Evolutionary conservation across 108 stramenopile species (phyloP).

Genomic region (Cyclotella choctawhatcheeana): DNA sequence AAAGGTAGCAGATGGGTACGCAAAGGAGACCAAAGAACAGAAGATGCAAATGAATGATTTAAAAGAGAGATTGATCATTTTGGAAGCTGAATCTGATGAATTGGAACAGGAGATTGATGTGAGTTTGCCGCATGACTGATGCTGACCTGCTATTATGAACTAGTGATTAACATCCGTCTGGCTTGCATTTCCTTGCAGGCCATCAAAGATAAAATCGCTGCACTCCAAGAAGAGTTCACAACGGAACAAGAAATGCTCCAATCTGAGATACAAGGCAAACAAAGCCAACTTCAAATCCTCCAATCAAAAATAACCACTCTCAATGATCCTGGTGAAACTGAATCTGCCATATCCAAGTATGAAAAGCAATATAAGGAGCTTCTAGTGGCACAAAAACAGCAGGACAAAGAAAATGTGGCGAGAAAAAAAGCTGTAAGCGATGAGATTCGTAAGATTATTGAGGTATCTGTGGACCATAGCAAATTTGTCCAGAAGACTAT

Average conservation of each 20-base stretch:
- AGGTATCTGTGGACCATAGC: constrained; percentile 63
- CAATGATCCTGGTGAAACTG: constrained; percentile 76
- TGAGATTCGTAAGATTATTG: constrained; percentile 67
- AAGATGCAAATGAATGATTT: constrained; percentile 55
- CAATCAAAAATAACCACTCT: constrained; percentile 70
- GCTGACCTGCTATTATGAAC: neutral
- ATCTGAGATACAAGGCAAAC: constrained; percentile 62
- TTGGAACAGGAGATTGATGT: constrained; percentile 53
- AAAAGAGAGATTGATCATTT: constrained; percentile 60
- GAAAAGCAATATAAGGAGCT: constrained; percentile 67
- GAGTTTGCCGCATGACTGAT: neutral
- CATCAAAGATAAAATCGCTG: constrained; percentile 56
- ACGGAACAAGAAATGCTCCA: constrained; percentile 61
- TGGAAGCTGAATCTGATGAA: constrained; percentile 54
- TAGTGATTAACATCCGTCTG: neutral
- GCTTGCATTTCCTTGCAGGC: constrained; percentile 30
- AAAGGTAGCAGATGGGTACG: constrained; percentile 40
- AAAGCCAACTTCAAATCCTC: constrained; percentile 65
- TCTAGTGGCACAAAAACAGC: constrained; percentile 49
- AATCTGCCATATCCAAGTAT: constrained; percentile 66
- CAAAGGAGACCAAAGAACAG: constrained; percentile 25
- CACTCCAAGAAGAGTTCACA: constrained; percentile 54
- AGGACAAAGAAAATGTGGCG: constrained; percentile 59
- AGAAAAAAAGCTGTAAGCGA: constrained; percentile 59
- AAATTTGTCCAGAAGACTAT: constrained; percentile 33